These are phyloP conservation scores for Cladosporium phlei DNA, from an alignment of 2,329 filamentous ascomycete species.

Conservation along the genomic window DNA sequence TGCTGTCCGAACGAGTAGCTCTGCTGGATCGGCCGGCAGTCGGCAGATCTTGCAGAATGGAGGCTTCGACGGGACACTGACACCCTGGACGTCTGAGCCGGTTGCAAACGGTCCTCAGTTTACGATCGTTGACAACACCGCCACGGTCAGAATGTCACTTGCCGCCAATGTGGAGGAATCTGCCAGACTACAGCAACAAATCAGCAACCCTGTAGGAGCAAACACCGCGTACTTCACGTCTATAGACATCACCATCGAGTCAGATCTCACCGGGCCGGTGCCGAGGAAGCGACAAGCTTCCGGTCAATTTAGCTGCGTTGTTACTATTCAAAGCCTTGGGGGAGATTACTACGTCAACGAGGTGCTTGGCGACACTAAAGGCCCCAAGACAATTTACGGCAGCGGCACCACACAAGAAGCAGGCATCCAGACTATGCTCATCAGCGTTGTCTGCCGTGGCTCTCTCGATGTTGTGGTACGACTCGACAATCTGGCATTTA, in stretches of 20 bases:
- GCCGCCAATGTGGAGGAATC: not conserved
- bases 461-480: not conserved
- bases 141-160: not conserved
- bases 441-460: not conserved
- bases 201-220: not conserved
- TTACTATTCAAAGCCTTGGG: not conserved
- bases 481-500: conserved; percentile 3
- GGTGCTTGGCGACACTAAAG: not conserved
- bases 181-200: not conserved
- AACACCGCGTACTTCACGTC: conserved; percentile 2
- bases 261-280: not conserved
- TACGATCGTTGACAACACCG: not conserved
- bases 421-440: not conserved
- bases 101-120: not conserved
- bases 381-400: not conserved
- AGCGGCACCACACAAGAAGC: conserved; percentile 2
- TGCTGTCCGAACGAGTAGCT: not conserved
- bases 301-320: not conserved
- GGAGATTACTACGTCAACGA: not conserved
- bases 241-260: not conserved
- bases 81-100: not conserved
- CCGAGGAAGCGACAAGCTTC: not conserved
- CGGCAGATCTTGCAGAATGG: not conserved
- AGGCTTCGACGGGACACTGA: not conserved
- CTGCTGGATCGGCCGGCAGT: not conserved